Evolutionary conservation across 495 filamentous ascomycete genomes (phyloP).

Genomic region (Oleoguttula mirabilis): DNA sequence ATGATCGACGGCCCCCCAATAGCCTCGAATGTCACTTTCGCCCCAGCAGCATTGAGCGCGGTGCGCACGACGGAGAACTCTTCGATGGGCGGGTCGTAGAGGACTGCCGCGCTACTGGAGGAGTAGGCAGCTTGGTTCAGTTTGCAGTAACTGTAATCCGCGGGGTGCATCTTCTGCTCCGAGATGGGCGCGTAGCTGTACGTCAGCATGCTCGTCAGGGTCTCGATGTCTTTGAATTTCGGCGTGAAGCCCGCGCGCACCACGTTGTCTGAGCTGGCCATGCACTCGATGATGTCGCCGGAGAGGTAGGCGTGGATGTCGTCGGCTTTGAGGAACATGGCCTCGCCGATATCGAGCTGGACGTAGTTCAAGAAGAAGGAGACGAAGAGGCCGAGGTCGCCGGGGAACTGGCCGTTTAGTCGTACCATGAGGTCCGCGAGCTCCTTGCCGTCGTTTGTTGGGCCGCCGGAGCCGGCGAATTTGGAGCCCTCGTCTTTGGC

Average conservation of each 20-base stretch:
- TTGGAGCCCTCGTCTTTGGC: constrained; percentile 50
- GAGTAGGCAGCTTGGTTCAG: constrained; percentile 69
- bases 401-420: constrained; percentile 64
- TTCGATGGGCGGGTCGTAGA: constrained; percentile 94
- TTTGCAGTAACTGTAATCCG: constrained; percentile 69
- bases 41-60: constrained; percentile 52
- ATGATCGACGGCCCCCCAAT: constrained; percentile 85
- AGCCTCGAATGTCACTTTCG: constrained; percentile 74
- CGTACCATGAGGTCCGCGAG: constrained; percentile 65
- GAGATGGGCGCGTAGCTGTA: constrained; percentile 89
- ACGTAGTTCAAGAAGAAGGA: constrained; percentile 77
- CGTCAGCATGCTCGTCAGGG: constrained; percentile 82
- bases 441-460: constrained; percentile 48
- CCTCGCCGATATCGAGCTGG: constrained; percentile 71
- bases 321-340: constrained; percentile 89
- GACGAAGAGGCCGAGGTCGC: constrained; percentile 66
- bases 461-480: constrained; percentile 54
- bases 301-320: constrained; percentile 95
- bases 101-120: constrained; percentile 50
- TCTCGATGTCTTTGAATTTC: constrained; percentile 93
- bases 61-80: constrained; percentile 88
- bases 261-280: constrained; percentile 96
- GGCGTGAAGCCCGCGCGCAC: constrained; percentile 95
- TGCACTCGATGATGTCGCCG: constrained; percentile 97
- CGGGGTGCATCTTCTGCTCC: constrained; percentile 81